Evolutionary conservation across 257 asterid species (phyloP), one percentile per base, ranked within the genome.

Genomic region (Salvia miltiorrhiza): DNA sequence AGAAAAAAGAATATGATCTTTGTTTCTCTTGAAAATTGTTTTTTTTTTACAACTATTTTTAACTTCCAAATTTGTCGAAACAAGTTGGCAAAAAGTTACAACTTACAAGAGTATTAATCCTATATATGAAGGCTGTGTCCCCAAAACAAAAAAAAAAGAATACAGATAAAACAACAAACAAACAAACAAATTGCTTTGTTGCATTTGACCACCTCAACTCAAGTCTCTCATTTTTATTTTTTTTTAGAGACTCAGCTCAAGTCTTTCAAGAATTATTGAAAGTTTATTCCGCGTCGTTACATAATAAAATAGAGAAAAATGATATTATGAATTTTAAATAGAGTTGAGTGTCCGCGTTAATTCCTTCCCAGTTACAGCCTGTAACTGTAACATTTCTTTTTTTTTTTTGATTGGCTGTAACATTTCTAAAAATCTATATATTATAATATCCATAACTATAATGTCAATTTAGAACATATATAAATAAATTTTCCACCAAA

Each of bases 311-410:
- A 57, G n/a, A 30, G 13, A 57, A 57, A n/a, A 7, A 14, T 7
- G 1, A n/a, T 7, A 16, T 58, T 32, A 1, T 4, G 1, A 14
- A 16, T 58, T 58, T 49, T 37, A 19, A 16, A 19, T 17, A 5
- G 19, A 11, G 69, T 66, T 66, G 64, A 66, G 63, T 73, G 26
- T 66, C 52, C 62, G 69, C 68, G 68, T 65, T 26, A n/a, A n/a
- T 26, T 45, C 12, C 13, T 45, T 56, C 62, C 58, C 55, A 55
- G 62, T 73, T 73, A 59, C 32, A 54, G 55, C 63, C 63, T 33
- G 30, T 59, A 8, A 9, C 41, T n/a, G n/a, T n/a, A n/a, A n/a
- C n/a, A n/a, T n/a, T n/a, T n/a, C n/a, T n/a, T n/a, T n/a, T n/a
- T n/a, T n/a, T n/a, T n/a, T n/a, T n/a, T n/a, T n/a, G n/a, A n/a